phyloP scores from a whole-genome alignment of 176 grass and related monocot species.

The Carex pumila region DNA sequence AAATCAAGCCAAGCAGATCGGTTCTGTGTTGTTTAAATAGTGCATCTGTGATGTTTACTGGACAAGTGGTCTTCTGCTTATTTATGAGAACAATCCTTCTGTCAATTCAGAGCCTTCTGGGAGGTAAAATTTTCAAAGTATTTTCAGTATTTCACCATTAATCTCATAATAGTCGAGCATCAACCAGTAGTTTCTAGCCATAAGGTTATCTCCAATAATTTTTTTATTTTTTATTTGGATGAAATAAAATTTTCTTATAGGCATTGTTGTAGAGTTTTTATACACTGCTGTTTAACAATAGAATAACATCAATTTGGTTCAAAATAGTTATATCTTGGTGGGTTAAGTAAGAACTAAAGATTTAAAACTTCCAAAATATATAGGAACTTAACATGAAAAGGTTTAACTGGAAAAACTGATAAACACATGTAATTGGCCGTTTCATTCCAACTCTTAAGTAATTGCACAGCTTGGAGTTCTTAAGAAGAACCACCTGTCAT shows the following conservation, averaged over 20 bases:
- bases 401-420: not conserved
- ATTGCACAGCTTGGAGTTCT: conserved; percentile 22
- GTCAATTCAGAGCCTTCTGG: conserved; percentile 90
- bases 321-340: not conserved
- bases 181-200: too few species aligned
- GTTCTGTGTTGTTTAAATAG: not conserved
- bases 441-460: conserved; percentile 50
- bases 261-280: not conserved
- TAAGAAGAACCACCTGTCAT: conserved; percentile 26
- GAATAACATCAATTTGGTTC: too few species aligned
- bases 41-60: conserved; percentile 21
- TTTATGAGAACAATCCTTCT: conserved; percentile 92
- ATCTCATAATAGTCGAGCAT: too few species aligned
- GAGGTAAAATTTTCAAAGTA: conserved; percentile 38
- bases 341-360: not conserved
- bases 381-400: not conserved
- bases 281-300: not conserved
- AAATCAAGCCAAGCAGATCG: not conserved
- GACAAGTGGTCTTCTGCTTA: conserved; percentile 98
- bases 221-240: not conserved
- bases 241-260: not conserved
- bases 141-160: not conserved
- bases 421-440: conserved; percentile 4
- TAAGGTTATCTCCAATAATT: too few species aligned
- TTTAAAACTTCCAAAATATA: not conserved